These are phyloP conservation scores for Taiozyma sp. DNA, from an alignment of 1,139 yeast species.

Conservation along the genomic window DNA sequence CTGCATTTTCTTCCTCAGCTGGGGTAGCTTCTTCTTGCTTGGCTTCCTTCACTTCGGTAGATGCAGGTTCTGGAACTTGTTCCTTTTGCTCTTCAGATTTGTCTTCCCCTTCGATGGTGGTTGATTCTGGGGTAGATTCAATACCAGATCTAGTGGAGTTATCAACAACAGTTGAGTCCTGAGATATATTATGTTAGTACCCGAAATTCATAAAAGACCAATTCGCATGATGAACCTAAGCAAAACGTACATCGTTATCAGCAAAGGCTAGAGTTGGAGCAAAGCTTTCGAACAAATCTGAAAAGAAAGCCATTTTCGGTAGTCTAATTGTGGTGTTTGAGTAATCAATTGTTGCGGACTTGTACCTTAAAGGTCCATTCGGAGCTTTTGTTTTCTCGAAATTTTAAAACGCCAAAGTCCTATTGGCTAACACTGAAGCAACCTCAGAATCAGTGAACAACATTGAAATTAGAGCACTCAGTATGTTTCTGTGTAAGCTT, in stretches of 20 bases:
- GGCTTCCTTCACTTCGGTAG: conserved; percentile 1
- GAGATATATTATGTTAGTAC: not conserved
- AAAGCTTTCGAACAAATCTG: conserved; percentile 74
- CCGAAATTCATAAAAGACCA: not conserved
- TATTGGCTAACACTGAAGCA: not conserved
- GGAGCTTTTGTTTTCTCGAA: not conserved
- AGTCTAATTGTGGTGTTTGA: not conserved
- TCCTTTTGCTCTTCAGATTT: conserved; percentile 3
- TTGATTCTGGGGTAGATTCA: conserved; percentile 3
- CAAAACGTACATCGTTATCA: conserved; percentile 34
- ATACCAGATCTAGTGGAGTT: conserved; percentile 14
- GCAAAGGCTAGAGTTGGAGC: conserved; percentile 83
- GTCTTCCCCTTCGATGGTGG: conserved; percentile 1
- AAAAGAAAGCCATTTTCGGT: conserved; percentile 46
- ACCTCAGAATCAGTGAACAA: not conserved
- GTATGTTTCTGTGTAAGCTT: not conserved
- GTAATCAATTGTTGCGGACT: not conserved
- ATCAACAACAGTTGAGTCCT: not conserved
- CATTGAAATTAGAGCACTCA: not conserved
- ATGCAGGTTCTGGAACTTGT: conserved; percentile 1
- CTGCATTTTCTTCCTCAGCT: not conserved
- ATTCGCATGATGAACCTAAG: not conserved
- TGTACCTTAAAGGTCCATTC: not conserved
- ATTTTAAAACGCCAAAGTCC: not conserved
- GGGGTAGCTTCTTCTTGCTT: conserved; percentile 4